Base-by-base conservation (phyloP, 1,139 yeast genomes). In the Blastobotrys buckinghamii region DNA sequence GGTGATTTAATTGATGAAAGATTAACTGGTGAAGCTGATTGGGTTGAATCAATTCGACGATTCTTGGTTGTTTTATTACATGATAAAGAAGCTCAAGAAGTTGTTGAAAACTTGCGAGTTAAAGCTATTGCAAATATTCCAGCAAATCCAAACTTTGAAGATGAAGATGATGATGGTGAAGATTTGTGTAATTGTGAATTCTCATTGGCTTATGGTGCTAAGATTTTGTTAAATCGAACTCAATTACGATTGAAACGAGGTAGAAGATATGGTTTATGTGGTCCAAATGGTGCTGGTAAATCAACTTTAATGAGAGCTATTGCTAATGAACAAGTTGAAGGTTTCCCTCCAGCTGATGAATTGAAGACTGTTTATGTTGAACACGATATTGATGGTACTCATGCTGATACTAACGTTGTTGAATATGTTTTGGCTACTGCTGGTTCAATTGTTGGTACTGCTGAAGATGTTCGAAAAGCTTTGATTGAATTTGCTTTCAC, bases 231-330 rank as follows among this genome's bases (percentile, higher is more conserved):
- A 76, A 92, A 92, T 90, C 89, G 94, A 79, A 92, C 98, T 65
- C 97, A 92, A 79, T 84, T 92, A 74, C 88, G 97, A 78, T 86
- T 92, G 74, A 92, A 90, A 94, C 88, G 97, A 79, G 94, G 87
- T 78, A 90, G 97, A 79, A 87, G 98, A 79, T 92, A 92, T 73
- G 98, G 98, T 88, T 81, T 92, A 65, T 90, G 97, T 80, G 98
- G 98, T 78, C 97, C 97, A 70, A 92, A 92, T 77, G 98, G 98
- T 85, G 96, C 97, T 67, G 98, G 98, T 86, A 92, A 92, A 79
- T 92, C 97, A 62, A 92, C 98, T 64, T 84, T 92, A 75, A 89
- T 92, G 97, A 88, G 97, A 81, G 97, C 98, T 65, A 87, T 92
- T 76, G 97, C 97, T 64, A 90, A 92, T 78, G 97, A 97, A 74